Conservation (phyloP, 2,329 filamentous ascomycete genomes). For the Penicillium sp. region DNA sequence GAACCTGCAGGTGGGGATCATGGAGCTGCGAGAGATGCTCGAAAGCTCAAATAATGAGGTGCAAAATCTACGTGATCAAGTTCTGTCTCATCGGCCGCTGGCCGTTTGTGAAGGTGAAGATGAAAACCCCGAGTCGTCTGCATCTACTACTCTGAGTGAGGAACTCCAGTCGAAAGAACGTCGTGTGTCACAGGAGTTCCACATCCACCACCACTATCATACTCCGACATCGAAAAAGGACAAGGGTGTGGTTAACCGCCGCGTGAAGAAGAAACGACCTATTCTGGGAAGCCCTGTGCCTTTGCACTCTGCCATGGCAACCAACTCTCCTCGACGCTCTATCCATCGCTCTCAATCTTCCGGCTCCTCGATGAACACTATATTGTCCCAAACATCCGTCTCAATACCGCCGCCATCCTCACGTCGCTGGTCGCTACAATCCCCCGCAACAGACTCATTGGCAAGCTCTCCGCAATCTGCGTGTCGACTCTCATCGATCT, state of each 20-base stretch:
- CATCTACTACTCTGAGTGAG: constrained; percentile 58
- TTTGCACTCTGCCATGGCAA: constrained; percentile 30
- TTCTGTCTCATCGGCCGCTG: constrained; percentile 71
- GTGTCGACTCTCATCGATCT: constrained; percentile 66
- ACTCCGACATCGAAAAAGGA: constrained; percentile 56
- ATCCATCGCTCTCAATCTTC: constrained; percentile 38
- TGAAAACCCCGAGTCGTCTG: constrained; percentile 23
- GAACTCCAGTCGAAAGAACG: constrained; percentile 59
- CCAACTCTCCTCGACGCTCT: constrained; percentile 24
- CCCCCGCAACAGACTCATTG: constrained; percentile 55
- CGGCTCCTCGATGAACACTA: constrained; percentile 50
- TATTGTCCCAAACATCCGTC: constrained; percentile 59
- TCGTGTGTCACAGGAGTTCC: constrained; percentile 65
- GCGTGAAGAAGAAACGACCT: constrained; percentile 67
- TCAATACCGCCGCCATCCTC: constrained; percentile 48
- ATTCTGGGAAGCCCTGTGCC: constrained; percentile 52
- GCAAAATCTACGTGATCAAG: constrained; percentile 74
- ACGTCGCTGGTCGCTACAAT: constrained; percentile 34
- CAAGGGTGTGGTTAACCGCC: constrained; percentile 50
- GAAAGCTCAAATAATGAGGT: constrained; percentile 92
- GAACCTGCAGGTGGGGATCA: constrained; percentile 83
- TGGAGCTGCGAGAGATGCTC: constrained; percentile 85
- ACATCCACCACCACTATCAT: constrained; percentile 94
- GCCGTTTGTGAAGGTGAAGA: constrained; percentile 26
- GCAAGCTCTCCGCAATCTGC: constrained; percentile 77